Evolutionary conservation across 163 green algal genomes (phyloP).

Genomic region (Chlamydomonas reinhardtii): DNA sequence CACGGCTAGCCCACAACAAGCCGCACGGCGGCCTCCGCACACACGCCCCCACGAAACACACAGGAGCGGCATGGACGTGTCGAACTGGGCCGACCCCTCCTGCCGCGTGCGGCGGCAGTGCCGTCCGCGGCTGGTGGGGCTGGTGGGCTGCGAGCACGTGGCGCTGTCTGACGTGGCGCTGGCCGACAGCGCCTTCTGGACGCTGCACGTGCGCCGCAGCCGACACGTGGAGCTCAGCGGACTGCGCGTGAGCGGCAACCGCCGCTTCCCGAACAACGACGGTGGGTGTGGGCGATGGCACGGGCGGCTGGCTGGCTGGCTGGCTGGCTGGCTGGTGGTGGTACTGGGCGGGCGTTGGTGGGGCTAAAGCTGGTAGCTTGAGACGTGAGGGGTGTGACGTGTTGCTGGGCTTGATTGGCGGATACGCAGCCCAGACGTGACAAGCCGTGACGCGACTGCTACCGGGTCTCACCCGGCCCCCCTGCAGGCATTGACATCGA

Average conservation of each 20-base stretch:
- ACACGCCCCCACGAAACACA: no score
- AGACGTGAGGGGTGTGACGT: no score
- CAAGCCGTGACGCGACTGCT: no score
- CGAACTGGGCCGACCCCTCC: conserved; percentile 59
- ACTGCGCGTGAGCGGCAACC: conserved; percentile 56
- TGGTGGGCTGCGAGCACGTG: conserved; percentile 45
- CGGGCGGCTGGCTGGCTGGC: no score
- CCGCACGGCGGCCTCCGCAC: no score
- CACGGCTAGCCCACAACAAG: no score
- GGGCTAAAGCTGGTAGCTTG: no score
- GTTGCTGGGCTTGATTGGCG: no score
- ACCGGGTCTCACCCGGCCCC: no score
- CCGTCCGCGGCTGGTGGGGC: conserved; percentile 63
- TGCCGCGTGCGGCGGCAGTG: conserved; percentile 60
- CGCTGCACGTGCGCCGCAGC: conserved; percentile 61
- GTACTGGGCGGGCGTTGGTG: no score
- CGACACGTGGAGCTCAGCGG: conserved; percentile 34
- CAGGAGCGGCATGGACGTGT: background rate
- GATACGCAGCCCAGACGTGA: no score
- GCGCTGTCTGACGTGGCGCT: conserved; percentile 43
- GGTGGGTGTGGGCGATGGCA: no score
- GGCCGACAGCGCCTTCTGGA: conserved; percentile 66
- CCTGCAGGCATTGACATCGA: conserved; percentile 70
- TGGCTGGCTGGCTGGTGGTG: background rate
- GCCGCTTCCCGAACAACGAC: conserved; percentile 69